phyloP scores from a whole-genome alignment of 129 eudicot species.

The Artemisia annua region DNA sequence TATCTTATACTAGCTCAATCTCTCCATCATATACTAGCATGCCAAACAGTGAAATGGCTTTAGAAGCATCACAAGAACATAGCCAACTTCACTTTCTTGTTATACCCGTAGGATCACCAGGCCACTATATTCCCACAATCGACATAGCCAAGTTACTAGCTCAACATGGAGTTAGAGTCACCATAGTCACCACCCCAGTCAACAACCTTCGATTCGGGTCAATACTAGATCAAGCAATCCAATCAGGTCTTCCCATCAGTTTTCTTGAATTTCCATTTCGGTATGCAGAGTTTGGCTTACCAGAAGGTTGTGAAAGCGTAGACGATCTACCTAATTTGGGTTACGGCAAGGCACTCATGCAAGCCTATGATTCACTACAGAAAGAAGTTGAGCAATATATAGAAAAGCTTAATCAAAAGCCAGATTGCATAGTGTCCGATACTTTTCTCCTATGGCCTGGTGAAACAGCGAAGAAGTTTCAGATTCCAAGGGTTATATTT shows the following conservation, averaged over 20 bases:
- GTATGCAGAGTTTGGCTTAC: slow-evolving; percentile 49
- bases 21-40: slow-evolving; percentile 1
- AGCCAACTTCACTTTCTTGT: slow-evolving; percentile 49
- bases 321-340: slow-evolving; percentile 43
- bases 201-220: slow-evolving; percentile 34
- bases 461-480: slow-evolving; percentile 46
- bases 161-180: slow-evolving; percentile 40
- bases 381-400: slow-evolving; percentile 30
- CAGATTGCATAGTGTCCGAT: slow-evolving; percentile 45
- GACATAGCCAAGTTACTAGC: slow-evolving; percentile 53
- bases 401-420: slow-evolving; percentile 36
- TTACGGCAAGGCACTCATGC: slow-evolving; percentile 5
- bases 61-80: slow-evolving; percentile 18
- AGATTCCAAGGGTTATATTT: slow-evolving; percentile 58
- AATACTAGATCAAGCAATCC: slow-evolving; percentile 36
- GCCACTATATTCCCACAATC: slow-evolving; percentile 60
- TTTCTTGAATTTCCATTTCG: slow-evolving; percentile 39
- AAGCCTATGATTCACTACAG: slow-evolving; percentile 28
- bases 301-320: slow-evolving; percentile 55
- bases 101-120: slow-evolving; percentile 51
- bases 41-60: slow-evolving; percentile 17
- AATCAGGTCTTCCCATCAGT: slow-evolving; percentile 40
- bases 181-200: slow-evolving; percentile 40
- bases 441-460: slow-evolving; percentile 41
- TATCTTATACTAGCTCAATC: not conserved